Evolutionary conservation across 139 green algal genomes (phyloP).

Genomic region (Chlorella sp.): DNA sequence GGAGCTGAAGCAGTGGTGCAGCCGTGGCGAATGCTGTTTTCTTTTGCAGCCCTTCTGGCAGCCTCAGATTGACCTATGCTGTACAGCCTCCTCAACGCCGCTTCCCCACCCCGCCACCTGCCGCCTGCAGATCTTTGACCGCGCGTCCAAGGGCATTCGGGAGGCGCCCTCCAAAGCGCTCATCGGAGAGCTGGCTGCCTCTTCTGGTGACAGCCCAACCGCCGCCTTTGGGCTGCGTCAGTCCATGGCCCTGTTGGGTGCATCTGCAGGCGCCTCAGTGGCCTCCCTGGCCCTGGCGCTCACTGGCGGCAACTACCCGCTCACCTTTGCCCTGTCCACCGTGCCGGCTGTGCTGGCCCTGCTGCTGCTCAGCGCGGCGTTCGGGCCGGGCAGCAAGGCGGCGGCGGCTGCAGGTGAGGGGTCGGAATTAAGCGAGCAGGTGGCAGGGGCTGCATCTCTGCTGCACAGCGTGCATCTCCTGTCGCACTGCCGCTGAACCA

Average conservation of each 20-base stretch:
- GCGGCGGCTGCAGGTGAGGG: not conserved
- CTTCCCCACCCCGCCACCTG: too few relatives aligned
- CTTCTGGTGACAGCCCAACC: slow-evolving; percentile 75
- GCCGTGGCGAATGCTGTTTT: too few relatives aligned
- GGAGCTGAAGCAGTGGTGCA: too few relatives aligned
- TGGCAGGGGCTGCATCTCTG: too few relatives aligned
- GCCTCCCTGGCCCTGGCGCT: slow-evolving; percentile 61
- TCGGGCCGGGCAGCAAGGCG: not conserved
- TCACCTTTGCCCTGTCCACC: slow-evolving; percentile 73
- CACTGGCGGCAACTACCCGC: slow-evolving; percentile 73
- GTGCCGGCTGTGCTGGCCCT: slow-evolving; percentile 68
- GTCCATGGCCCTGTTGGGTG: slow-evolving; percentile 75
- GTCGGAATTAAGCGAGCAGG: too few relatives aligned
- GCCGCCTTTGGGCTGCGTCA: slow-evolving; percentile 83
- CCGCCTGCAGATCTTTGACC: slow-evolving; percentile 54
- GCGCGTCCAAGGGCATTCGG: slow-evolving; percentile 83
- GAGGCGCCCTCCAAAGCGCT: slow-evolving; percentile 87
- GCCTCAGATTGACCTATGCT: too few relatives aligned
- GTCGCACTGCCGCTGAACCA: too few relatives aligned
- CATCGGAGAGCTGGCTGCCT: slow-evolving; percentile 79
- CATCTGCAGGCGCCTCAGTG: slow-evolving; percentile 65
- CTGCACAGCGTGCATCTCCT: too few relatives aligned
- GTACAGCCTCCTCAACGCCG: too few relatives aligned
- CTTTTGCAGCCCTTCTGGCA: too few relatives aligned
- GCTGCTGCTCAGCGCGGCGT: slow-evolving; percentile 42